Conservation (phyloP, 2,329 filamentous ascomycete species). For the Parastagonospora nodorum region DNA sequence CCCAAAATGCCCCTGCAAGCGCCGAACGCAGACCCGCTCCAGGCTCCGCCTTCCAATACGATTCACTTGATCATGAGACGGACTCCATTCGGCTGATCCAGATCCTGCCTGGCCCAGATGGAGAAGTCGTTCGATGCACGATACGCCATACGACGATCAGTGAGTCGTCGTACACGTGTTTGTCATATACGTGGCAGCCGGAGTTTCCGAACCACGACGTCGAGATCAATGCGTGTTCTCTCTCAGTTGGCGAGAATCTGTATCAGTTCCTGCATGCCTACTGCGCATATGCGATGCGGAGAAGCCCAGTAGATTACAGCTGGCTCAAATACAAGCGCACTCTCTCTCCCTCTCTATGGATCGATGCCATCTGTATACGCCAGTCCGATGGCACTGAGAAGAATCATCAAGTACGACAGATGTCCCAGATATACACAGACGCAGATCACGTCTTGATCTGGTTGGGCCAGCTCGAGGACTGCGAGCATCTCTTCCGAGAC, state of each 20-base stretch:
- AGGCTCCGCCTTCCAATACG: background rate
- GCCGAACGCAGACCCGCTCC: too few species aligned
- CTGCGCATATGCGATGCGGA: background rate
- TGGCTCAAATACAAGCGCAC: background rate
- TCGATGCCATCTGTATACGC: background rate
- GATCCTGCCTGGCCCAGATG: background rate
- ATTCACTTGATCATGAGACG: background rate
- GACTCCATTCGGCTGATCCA: background rate
- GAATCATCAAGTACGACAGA: background rate
- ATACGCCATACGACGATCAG: background rate
- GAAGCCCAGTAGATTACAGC: background rate
- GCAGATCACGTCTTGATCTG: background rate
- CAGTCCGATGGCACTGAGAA: background rate
- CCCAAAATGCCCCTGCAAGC: too few species aligned
- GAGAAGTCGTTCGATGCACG: background rate
- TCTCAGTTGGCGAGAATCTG: background rate
- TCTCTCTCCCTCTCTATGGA: background rate
- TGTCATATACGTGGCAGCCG: background rate
- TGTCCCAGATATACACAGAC: background rate
- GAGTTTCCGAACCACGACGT: background rate
- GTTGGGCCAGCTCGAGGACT: background rate
- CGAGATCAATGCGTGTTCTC: background rate
- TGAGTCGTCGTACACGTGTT: background rate
- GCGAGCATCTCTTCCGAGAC: too few species aligned
- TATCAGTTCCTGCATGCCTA: background rate